phyloP scores from a whole-genome alignment of 495 filamentous ascomycete species.

The Penicillium parvum region DNA sequence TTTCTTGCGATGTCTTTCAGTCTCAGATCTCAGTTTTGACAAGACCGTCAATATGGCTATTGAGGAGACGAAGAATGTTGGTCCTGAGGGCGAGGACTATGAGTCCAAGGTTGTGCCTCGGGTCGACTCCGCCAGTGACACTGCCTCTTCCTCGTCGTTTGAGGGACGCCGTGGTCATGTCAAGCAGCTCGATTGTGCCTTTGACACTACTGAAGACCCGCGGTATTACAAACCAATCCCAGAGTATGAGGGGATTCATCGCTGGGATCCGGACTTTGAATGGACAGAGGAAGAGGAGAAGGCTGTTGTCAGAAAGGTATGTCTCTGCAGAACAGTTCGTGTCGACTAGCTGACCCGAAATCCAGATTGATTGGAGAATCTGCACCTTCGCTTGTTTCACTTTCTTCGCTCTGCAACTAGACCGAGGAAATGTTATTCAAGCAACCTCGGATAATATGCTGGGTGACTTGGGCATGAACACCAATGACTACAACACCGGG shows the following conservation, averaged over 20 bases:
- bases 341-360: not conserved
- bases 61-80: slow-evolving; percentile 14
- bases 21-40: not conserved
- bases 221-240: slow-evolving; percentile 56
- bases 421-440: slow-evolving; percentile 70
- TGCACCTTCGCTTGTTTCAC: slow-evolving; percentile 67
- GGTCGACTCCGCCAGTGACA: slow-evolving; percentile 14
- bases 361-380: slow-evolving; percentile 54
- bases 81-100: not conserved
- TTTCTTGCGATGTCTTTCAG: not conserved
- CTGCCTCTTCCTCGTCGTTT: slow-evolving; percentile 22
- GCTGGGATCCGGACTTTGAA: slow-evolving; percentile 67
- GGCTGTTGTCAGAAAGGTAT: slow-evolving; percentile 59
- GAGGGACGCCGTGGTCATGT: slow-evolving; percentile 10
- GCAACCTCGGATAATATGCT: slow-evolving; percentile 71
- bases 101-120: slow-evolving; percentile 9
- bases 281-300: slow-evolving; percentile 71
- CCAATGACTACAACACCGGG: slow-evolving; percentile 74
- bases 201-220: slow-evolving; percentile 39
- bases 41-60: slow-evolving; percentile 14
- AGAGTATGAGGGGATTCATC: slow-evolving; percentile 64
- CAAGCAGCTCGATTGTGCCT: slow-evolving; percentile 25
- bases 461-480: slow-evolving; percentile 53
- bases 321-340: not conserved
- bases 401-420: slow-evolving; percentile 79